phyloP scores from a whole-genome alignment of 352 stramenopile genomes.

The Phytophthora litchii region DNA sequence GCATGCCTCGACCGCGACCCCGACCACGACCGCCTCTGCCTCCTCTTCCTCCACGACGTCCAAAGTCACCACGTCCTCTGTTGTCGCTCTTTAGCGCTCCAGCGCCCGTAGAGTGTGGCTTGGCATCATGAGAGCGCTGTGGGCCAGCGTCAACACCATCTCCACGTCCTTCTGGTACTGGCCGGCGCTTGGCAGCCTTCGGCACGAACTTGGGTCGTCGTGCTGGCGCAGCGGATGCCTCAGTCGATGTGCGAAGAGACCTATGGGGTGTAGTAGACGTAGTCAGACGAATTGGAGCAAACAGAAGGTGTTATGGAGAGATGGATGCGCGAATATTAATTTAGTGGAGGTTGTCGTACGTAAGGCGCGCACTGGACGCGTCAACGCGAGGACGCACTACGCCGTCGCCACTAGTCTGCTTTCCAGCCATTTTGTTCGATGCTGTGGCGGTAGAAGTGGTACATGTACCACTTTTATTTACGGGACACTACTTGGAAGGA shows the following conservation, averaged over 20 bases:
- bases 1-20: constrained; percentile 50
- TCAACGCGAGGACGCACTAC: constrained; percentile 70
- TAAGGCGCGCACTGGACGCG: constrained; percentile 67
- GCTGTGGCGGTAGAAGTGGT: constrained; percentile 3
- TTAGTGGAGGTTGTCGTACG: constrained; percentile 38
- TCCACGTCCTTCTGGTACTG: constrained; percentile 30
- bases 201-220: constrained; percentile 82
- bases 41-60: constrained; percentile 33
- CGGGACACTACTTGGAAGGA: background rate
- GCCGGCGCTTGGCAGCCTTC: constrained; percentile 68
- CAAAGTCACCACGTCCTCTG: constrained; percentile 44
- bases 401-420: constrained; percentile 43
- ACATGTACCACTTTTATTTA: constrained; percentile 14
- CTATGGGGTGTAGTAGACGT: constrained; percentile 29
- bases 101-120: constrained; percentile 26
- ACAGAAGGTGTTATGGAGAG: background rate
- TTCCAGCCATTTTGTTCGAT: constrained; percentile 42
- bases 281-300: constrained; percentile 4
- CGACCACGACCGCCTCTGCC: constrained; percentile 56
- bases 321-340: background rate
- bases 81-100: constrained; percentile 30
- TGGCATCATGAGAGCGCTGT: constrained; percentile 23
- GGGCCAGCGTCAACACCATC: constrained; percentile 8
- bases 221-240: constrained; percentile 37
- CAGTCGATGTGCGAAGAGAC: constrained; percentile 57